Evolutionary conservation across 495 filamentous ascomycete species (phyloP), one percentile per base, ranked within the genome.

Genomic region (Penicillium psychrofluorescens): DNA sequence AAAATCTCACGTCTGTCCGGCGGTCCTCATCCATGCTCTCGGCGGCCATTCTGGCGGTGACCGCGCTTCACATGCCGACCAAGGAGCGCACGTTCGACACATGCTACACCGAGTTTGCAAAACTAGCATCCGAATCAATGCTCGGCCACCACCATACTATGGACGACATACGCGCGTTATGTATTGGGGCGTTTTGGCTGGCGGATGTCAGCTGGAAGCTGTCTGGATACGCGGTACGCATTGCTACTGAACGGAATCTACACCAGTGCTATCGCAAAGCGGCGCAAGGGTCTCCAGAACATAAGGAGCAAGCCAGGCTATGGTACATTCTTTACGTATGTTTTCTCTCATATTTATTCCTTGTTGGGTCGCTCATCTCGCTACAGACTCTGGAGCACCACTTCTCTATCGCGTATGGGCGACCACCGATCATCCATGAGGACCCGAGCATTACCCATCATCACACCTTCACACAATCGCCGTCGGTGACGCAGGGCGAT

Each of bases 301-400:
- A 73, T 45, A 53, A 60, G 31, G 69, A 73, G 41, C 69, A 71
- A 44, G 66, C 66, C n/a, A 59, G 66, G 38, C 46, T 73, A 11
- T 73, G 69, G 71, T 77, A 77, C 56, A 58, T 77, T 38, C 63
- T 77, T 9, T 79, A 76, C 49, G 72, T 77, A 58, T 59, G 71
- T 52, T 6, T 46, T 32, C 2, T 8, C 39, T 29, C 30, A 29
- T 36, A n/a, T n/a, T 31, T 8, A 7, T 30, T 8, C 15, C 31
- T 2, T 29, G 8, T 27, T 6, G 33, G 5, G 11, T 35, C 10
- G 12, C 29, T 29, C 12, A 48, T 31, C 49, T 7, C n/a, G 7
- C 32, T 14, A 32, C 40, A 72, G 69, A 67, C 67, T n/a, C 43
- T 73, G 44, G 75, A 77, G 45, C 75, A 79, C 44, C 75, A 79